Conservation (phyloP, 1,284 basidiomycete species). For the Porogramme epimiltina region DNA sequence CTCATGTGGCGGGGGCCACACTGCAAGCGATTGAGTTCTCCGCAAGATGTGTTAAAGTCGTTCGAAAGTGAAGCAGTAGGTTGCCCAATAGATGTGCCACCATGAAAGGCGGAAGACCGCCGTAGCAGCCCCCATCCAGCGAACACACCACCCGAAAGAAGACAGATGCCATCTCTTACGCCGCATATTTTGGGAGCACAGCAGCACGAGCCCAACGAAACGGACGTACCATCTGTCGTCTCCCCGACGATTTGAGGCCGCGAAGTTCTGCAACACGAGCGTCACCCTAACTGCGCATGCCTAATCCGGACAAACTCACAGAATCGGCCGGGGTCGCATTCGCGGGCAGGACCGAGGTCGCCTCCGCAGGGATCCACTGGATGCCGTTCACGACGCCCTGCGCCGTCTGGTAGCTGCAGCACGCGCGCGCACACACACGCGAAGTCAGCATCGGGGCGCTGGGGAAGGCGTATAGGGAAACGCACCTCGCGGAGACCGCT, state of each 20-base stretch:
- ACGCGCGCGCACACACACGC: neutral
- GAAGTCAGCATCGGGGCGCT: neutral
- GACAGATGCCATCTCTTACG: too few species aligned
- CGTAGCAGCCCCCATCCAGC: too few species aligned
- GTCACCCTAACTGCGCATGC: neutral
- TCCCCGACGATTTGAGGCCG: slow-evolving; percentile 52
- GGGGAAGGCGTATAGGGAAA: slow-evolving; percentile 2
- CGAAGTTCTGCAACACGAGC: slow-evolving; percentile 61
- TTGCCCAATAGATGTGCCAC: too few species aligned
- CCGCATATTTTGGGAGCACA: too few species aligned
- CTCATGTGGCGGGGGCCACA: too few species aligned
- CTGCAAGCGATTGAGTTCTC: too few species aligned
- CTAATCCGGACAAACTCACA: slow-evolving; percentile 36
- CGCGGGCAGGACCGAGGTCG: slow-evolving; percentile 56
- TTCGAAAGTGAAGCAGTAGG: too few species aligned
- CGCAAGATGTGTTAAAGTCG: too few species aligned
- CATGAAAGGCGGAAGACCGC: too few species aligned
- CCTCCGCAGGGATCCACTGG: slow-evolving; percentile 75
- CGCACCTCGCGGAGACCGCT: slow-evolving; percentile 68
- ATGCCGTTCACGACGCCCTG: slow-evolving; percentile 68
- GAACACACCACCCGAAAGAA: too few species aligned
- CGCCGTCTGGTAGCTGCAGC: slow-evolving; percentile 69
- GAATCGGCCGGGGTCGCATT: slow-evolving; percentile 60
- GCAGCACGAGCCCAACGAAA: too few species aligned
- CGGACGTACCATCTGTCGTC: slow-evolving; percentile 10